Conservation (phyloP, 805 yeast genomes). For the Millerozyma miso region DNA sequence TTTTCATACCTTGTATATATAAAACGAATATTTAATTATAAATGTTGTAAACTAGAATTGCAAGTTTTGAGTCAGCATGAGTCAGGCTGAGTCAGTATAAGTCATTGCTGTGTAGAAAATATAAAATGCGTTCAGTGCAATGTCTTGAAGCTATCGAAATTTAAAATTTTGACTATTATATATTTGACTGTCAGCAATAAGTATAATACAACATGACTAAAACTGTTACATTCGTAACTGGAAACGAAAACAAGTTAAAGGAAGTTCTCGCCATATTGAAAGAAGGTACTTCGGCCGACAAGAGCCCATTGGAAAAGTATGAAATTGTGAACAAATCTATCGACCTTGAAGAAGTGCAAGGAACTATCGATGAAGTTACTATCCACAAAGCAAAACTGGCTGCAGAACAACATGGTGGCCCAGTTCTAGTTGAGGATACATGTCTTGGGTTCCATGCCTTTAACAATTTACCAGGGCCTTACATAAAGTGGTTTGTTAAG, state of each 20-base stretch:
- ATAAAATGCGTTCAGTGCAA: too few relatives aligned
- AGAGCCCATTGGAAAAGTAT: conserved; percentile 36
- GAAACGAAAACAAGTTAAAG: conserved; percentile 80
- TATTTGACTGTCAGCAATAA: too few relatives aligned
- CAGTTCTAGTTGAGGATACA: conserved; percentile 94
- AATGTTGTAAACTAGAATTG: too few relatives aligned
- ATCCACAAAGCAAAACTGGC: conserved; percentile 75
- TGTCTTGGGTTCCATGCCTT: conserved; percentile 80
- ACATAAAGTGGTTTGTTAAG: conserved; percentile 85
- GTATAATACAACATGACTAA: not conserved
- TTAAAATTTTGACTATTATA: too few relatives aligned
- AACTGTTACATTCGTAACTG: conserved; percentile 71
- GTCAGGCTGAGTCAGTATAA: too few relatives aligned
- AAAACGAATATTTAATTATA: too few relatives aligned
- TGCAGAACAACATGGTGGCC: conserved; percentile 58
- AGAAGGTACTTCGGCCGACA: conserved; percentile 18
- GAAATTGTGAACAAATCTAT: conserved; percentile 58
- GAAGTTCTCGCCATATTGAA: conserved; percentile 79
- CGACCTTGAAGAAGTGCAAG: conserved; percentile 91
- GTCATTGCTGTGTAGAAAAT: too few relatives aligned
- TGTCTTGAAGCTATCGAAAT: too few relatives aligned
- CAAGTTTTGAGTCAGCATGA: too few relatives aligned
- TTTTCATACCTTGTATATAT: too few relatives aligned
- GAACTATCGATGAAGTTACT: conserved; percentile 77
- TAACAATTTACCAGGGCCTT: conserved; percentile 88